Conservation (phyloP, 164 flowering plant species). For the Macadamia integrifolia region DNA sequence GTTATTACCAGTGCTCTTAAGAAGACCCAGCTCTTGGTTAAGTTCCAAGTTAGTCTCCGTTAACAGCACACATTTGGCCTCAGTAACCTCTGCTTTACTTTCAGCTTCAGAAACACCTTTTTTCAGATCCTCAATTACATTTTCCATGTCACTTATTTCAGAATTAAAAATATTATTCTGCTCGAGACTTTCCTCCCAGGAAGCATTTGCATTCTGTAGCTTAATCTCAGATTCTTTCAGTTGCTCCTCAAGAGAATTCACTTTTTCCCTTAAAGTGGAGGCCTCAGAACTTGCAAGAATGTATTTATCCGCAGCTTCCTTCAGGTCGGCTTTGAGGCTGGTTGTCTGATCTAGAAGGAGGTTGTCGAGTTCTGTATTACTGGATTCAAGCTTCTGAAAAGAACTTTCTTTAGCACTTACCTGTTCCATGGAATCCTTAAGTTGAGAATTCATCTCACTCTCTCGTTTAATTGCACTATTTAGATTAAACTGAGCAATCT, state of each 20-base stretch:
- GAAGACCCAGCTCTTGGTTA: slow-evolving; percentile 41
- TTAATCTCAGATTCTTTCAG: slow-evolving; percentile 34
- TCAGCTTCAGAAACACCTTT: slow-evolving; percentile 36
- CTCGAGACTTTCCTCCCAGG: slow-evolving; percentile 32
- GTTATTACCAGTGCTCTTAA: slow-evolving; percentile 36
- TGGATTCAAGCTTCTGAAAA: slow-evolving; percentile 26
- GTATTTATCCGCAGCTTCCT: slow-evolving; percentile 34
- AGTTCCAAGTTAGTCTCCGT: slow-evolving; percentile 47
- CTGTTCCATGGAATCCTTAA: slow-evolving; percentile 28
- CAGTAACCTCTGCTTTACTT: slow-evolving; percentile 44
- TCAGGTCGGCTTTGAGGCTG: slow-evolving; percentile 25
- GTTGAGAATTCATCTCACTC: slow-evolving; percentile 36
- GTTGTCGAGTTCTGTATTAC: slow-evolving; percentile 15
- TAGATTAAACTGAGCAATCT: slow-evolving; percentile 48
- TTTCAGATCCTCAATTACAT: slow-evolving; percentile 31
- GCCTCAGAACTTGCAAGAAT: slow-evolving; percentile 38
- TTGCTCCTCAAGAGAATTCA: slow-evolving; percentile 40
- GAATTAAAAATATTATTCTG: slow-evolving; percentile 19
- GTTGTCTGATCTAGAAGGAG: slow-evolving; percentile 22
- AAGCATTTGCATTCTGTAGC: slow-evolving; percentile 24
- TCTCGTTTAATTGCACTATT: slow-evolving; percentile 48
- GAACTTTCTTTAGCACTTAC: slow-evolving; percentile 28
- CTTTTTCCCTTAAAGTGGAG: slow-evolving; percentile 33
- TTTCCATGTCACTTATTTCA: slow-evolving; percentile 41
- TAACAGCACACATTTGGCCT: slow-evolving; percentile 38